phyloP scores from a whole-genome alignment of 2,329 filamentous ascomycete genomes.

The Graphilbum sp. region DNA sequence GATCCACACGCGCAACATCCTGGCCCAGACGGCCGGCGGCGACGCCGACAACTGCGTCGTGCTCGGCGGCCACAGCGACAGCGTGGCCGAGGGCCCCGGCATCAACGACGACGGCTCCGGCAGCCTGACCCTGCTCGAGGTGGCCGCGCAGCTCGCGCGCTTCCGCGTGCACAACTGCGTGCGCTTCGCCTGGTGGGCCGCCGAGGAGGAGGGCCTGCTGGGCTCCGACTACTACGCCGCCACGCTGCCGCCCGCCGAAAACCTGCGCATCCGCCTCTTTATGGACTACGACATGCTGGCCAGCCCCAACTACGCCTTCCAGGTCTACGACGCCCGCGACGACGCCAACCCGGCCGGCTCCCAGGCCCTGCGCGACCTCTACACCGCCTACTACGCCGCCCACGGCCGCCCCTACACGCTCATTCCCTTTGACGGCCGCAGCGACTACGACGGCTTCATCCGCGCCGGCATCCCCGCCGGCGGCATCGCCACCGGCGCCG shows the following conservation, averaged over 20 bases:
- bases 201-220: slow-evolving; percentile 49
- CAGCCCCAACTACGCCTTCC: slow-evolving; percentile 49
- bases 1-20: slow-evolving; percentile 40
- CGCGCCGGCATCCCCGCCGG: slow-evolving; percentile 55
- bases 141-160: slow-evolving; percentile 40
- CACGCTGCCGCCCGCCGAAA: slow-evolving; percentile 38
- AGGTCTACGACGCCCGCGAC: slow-evolving; percentile 59
- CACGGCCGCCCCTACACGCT: slow-evolving; percentile 50
- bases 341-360: slow-evolving; percentile 54
- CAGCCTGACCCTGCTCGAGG: slow-evolving; percentile 42
- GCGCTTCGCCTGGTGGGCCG: slow-evolving; percentile 52
- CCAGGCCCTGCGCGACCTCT: slow-evolving; percentile 50
- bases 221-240: slow-evolving; percentile 46
- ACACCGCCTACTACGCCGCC: slow-evolving; percentile 47
- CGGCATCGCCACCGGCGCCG: slow-evolving; percentile 63
- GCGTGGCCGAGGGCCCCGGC: slow-evolving; percentile 46
- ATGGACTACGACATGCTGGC: slow-evolving; percentile 59
- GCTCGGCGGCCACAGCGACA: slow-evolving; percentile 49
- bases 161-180: slow-evolving; percentile 48
- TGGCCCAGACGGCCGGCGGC: slow-evolving; percentile 43
- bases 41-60: slow-evolving; percentile 48
- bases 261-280: slow-evolving; percentile 45
- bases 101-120: slow-evolving; percentile 70
- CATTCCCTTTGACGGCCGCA: slow-evolving; percentile 62
- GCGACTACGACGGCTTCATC: slow-evolving; percentile 68